phyloP scores from a whole-genome alignment of 1,284 basidiomycete species.

The Lignosus rhinocerotis region DNA sequence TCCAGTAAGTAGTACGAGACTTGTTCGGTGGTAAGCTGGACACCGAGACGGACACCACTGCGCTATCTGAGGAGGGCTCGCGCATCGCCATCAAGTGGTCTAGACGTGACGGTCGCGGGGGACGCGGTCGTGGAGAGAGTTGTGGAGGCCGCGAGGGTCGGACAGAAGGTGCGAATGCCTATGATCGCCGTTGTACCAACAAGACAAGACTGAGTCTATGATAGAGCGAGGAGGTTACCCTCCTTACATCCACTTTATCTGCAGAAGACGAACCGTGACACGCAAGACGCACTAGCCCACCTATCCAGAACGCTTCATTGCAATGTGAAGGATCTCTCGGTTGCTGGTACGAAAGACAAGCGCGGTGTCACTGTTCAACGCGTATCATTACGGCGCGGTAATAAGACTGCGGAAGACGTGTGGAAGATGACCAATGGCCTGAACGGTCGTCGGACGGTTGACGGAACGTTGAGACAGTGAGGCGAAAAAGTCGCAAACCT shows the following conservation, averaged over 20 bases:
- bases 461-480: conserved; percentile 64
- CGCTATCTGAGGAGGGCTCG: conserved; percentile 60
- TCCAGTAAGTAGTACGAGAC: conserved; percentile 76
- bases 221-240: conserved; percentile 65
- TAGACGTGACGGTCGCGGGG: conserved; percentile 44
- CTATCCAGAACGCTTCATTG: conserved; percentile 77
- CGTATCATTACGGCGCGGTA: conserved; percentile 80
- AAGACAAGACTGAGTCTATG: neutral
- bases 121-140: conserved; percentile 34
- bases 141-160: conserved; percentile 43
- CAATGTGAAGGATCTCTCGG: conserved; percentile 77
- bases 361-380: conserved; percentile 95
- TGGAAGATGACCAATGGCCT: conserved; percentile 80
- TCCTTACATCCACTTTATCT: conserved; percentile 94
- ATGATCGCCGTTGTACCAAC: neutral
- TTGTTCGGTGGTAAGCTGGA: conserved; percentile 84
- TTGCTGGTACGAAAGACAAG: conserved; percentile 98
- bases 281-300: conserved; percentile 88
- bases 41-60: conserved; percentile 69
- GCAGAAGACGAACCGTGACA: conserved; percentile 98
- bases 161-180: conserved; percentile 36
- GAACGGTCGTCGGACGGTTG: conserved; percentile 54
- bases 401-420: conserved; percentile 81
- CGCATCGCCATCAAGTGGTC: conserved; percentile 78
- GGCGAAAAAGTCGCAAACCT: conserved; percentile 93